These are phyloP conservation scores for Globisporangium nagaii DNA, from an alignment of 352 stramenopile genomes.

Conservation along the genomic window DNA sequence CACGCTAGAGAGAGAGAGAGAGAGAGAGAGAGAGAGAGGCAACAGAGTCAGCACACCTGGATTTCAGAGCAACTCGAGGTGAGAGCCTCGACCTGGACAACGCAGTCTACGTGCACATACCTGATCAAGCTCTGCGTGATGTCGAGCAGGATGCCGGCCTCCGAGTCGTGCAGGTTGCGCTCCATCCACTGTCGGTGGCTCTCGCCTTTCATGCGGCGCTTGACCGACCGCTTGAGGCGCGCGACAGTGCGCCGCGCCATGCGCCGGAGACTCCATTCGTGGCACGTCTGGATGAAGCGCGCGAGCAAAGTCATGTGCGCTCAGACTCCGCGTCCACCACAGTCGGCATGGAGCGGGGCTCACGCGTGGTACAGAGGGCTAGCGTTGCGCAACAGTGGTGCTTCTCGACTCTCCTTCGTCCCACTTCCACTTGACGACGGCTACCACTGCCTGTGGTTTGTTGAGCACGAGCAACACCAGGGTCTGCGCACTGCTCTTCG, in stretches of 20 bases:
- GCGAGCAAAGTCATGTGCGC: neutral
- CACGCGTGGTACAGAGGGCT: no score
- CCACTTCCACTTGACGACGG: no score
- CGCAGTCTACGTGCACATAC: slow-evolving; percentile 18
- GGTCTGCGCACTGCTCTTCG: no score
- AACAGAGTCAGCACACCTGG: neutral
- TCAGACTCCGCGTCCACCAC: neutral
- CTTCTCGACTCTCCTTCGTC: no score
- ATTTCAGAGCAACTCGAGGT: no score
- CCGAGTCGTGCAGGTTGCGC: slow-evolving; percentile 63
- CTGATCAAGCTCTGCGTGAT: slow-evolving; percentile 45
- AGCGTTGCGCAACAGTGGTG: no score
- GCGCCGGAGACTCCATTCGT: slow-evolving; percentile 11
- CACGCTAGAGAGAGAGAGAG: slow-evolving; percentile 16
- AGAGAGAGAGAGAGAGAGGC: neutral
- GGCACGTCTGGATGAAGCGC: slow-evolving; percentile 6
- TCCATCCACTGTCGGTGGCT: slow-evolving; percentile 67
- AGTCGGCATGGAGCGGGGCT: neutral
- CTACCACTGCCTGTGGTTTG: no score
- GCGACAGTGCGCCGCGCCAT: slow-evolving; percentile 2
- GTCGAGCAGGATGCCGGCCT: slow-evolving; percentile 48
- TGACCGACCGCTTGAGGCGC: slow-evolving; percentile 27
- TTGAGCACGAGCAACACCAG: no score
- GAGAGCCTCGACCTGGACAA: no score
- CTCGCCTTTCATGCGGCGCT: slow-evolving; percentile 58